A percentile compares a stretch with the other conserved stretches of the same genome.
These are phyloP conservation scores for Coelastrella sp. DNA, from an alignment of 139 green algal species.

Conservation along the genomic window DNA sequence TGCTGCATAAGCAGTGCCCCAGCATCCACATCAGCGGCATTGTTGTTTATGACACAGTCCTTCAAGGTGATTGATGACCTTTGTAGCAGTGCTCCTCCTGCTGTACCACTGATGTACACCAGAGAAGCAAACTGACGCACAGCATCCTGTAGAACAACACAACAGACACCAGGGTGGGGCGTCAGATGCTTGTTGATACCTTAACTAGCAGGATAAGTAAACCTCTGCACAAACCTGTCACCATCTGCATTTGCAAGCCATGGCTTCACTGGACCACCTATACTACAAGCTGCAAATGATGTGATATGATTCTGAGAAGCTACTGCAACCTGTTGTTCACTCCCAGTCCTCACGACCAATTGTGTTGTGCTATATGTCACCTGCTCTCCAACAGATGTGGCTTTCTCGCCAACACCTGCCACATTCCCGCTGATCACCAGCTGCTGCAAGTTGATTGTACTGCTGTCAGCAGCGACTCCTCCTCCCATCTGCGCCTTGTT, in stretches of 20 bases:
- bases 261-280: too few relatives aligned
- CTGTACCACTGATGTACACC: background rate
- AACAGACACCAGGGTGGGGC: background rate
- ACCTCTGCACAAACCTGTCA: too few relatives aligned
- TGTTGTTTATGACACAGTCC: too few relatives aligned
- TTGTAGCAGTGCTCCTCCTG: conserved; percentile 6
- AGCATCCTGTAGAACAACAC: background rate
- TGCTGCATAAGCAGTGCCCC: background rate
- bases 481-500: conserved; percentile 5
- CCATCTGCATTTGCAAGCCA: too few relatives aligned
- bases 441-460: background rate
- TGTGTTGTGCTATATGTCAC: too few relatives aligned
- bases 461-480: background rate
- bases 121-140: background rate
- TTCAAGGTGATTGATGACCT: background rate
- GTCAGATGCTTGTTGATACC: background rate
- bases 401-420: background rate
- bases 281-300: too few relatives aligned
- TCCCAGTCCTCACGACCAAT: too few relatives aligned
- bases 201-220: background rate
- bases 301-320: too few relatives aligned
- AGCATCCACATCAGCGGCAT: too few relatives aligned
- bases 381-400: too few relatives aligned
- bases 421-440: background rate
- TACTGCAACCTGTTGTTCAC: too few relatives aligned